Conservation (phyloP, 345 rosid species). For the thale cress (Arabidopsis thaliana) region TAIR10.1 NC_003074.8:8162001-8162500, state of each 20-base stretch:
- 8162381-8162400: constrained; percentile 71
- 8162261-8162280: constrained; percentile 78
- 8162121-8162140: constrained; percentile 67
- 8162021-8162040: constrained; percentile 57
- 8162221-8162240: constrained; percentile 79
- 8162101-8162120: constrained; percentile 88
- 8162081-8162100: constrained; percentile 87
- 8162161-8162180: constrained; percentile 77
- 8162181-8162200: constrained; percentile 57
- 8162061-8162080: constrained; percentile 76
- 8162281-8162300: constrained; percentile 86
- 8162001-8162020: constrained; percentile 75
- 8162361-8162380: constrained; percentile 86
- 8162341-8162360: constrained; percentile 84
- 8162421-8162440: constrained; percentile 66
- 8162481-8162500: constrained; percentile 98
- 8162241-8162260: constrained; percentile 75
- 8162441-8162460: constrained; percentile 75
- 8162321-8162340: constrained; percentile 89
- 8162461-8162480: constrained; percentile 94
- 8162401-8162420: constrained; percentile 72
- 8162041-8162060: constrained; percentile 68
- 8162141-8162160: constrained; percentile 78
- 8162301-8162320: constrained; percentile 88
- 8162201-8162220: constrained; percentile 47